Conservation (phyloP, 2,329 filamentous ascomycete species). For the Plenodomus lindquistii region DNA sequence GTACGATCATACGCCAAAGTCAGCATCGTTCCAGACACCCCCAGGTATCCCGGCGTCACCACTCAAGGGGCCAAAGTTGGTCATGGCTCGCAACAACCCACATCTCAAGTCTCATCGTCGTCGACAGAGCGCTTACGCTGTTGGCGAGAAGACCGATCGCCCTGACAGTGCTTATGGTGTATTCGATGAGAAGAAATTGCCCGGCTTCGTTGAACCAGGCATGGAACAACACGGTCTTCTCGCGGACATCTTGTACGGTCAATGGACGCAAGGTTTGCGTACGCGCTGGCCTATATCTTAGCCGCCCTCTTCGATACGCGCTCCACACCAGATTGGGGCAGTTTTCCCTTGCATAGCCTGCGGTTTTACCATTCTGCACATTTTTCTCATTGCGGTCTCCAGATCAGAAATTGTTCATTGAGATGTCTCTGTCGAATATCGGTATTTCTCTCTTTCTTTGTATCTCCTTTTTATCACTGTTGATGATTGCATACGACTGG, state of each 20-base stretch:
- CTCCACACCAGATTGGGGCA: neutral
- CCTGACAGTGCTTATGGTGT: conserved; percentile 36
- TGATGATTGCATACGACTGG: no score
- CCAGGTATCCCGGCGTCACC: conserved; percentile 47
- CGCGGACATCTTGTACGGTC: conserved; percentile 84
- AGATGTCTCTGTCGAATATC: no score
- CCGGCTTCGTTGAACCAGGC: conserved; percentile 65
- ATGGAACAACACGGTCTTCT: conserved; percentile 93
- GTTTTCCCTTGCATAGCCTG: neutral
- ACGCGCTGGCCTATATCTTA: conserved; percentile 46
- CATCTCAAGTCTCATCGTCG: conserved; percentile 77
- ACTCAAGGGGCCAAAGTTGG: conserved; percentile 64
- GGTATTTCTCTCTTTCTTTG: no score
- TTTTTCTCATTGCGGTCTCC: no score
- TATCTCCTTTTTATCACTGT: no score
- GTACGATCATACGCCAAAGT: conserved; percentile 19
- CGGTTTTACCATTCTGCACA: neutral
- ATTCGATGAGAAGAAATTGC: conserved; percentile 56
- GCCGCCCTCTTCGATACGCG: neutral
- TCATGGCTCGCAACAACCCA: conserved; percentile 80
- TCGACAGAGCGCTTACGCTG: conserved; percentile 46
- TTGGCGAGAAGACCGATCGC: conserved; percentile 51
- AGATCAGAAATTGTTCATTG: no score
- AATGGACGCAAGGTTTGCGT: conserved; percentile 85
- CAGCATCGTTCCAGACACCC: conserved; percentile 27